phyloP scores from a whole-genome alignment of 768 basidiomycete species.

The Termitomyces sp. region DNA sequence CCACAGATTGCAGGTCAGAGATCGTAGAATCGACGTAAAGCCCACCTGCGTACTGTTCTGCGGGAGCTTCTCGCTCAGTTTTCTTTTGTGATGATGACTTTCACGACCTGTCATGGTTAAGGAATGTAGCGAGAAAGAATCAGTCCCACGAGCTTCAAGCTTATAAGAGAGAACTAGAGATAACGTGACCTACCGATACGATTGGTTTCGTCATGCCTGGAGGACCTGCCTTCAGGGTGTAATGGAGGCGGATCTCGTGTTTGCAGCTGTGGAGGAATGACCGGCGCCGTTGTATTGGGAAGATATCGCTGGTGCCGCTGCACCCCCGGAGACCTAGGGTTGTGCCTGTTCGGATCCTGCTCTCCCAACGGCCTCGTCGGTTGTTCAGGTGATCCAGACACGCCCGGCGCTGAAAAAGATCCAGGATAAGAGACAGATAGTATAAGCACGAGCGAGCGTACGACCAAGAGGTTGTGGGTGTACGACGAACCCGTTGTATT shows the following conservation, averaged over 20 bases:
- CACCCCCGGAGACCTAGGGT: neutral
- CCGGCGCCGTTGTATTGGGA: neutral
- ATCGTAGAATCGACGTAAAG: constrained; percentile 11
- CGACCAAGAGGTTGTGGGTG: constrained; percentile 1
- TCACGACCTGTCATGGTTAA: constrained; percentile 9
- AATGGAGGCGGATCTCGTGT: constrained; percentile 1
- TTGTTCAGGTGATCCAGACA: neutral
- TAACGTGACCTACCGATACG: constrained; percentile 10
- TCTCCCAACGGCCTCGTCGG: constrained; percentile 7
- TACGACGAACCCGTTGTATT: neutral
- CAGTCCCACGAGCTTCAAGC: constrained; percentile 2
- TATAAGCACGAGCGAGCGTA: neutral
- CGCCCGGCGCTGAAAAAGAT: neutral
- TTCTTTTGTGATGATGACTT: constrained; percentile 7
- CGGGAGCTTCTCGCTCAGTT: constrained; percentile 8
- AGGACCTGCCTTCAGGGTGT: constrained; percentile 7
- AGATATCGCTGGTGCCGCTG: neutral
- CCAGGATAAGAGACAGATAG: neutral
- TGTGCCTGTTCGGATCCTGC: constrained; percentile 7
- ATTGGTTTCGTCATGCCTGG: constrained; percentile 5
- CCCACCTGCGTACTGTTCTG: constrained; percentile 18
- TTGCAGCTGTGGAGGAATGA: neutral
- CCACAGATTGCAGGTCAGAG: constrained; percentile 17
- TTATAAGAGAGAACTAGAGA: neutral
- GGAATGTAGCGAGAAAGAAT: constrained; percentile 1